A percentile compares a stretch with the other conserved stretches of the same genome.
Evolutionary conservation across 352 stramenopile genomes (phyloP).

Genomic region (Phytophthora kernoviae): DNA sequence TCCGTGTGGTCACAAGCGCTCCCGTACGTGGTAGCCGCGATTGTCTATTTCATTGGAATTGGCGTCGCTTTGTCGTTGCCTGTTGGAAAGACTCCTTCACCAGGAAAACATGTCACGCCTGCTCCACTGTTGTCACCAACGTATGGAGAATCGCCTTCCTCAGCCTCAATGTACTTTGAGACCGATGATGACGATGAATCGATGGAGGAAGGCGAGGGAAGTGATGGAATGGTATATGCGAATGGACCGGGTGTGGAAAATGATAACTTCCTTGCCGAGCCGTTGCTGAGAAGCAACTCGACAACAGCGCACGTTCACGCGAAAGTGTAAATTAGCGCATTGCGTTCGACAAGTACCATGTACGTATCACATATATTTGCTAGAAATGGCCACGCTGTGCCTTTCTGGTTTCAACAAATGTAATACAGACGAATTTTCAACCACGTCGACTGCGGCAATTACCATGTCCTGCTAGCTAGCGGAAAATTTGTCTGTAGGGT

Average conservation of each 20-base stretch:
- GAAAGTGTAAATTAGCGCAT: slow-evolving; percentile 14
- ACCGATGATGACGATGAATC: slow-evolving; percentile 54
- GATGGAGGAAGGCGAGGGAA: slow-evolving; percentile 10
- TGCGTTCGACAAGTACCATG: background rate
- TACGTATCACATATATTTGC: background rate
- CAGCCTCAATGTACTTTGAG: slow-evolving; percentile 52
- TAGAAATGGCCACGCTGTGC: slow-evolving; percentile 2
- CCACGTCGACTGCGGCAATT: slow-evolving; percentile 14
- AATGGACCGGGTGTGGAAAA: slow-evolving; percentile 25
- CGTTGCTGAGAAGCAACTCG: slow-evolving; percentile 39
- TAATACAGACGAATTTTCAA: slow-evolving; percentile 1
- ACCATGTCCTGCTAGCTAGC: slow-evolving; percentile 1
- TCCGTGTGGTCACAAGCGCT: slow-evolving; percentile 50
- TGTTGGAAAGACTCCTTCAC: slow-evolving; percentile 18
- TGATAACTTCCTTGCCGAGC: slow-evolving; percentile 48
- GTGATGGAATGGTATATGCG: slow-evolving; percentile 21
- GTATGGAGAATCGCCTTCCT: slow-evolving; percentile 39
- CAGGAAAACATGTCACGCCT: slow-evolving; percentile 13
- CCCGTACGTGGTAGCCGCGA: slow-evolving; percentile 62
- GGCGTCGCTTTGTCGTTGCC: slow-evolving; percentile 54
- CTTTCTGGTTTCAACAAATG: slow-evolving; percentile 16
- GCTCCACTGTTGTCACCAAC: slow-evolving; percentile 46
- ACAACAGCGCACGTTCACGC: slow-evolving; percentile 11
- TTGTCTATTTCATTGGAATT: slow-evolving; percentile 54
- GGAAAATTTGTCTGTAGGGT: slow-evolving; percentile 33